Evolutionary conservation across 345 rosid species (phyloP), one percentile per base, ranked within the genome.

Genomic region (Viola odorata): DNA sequence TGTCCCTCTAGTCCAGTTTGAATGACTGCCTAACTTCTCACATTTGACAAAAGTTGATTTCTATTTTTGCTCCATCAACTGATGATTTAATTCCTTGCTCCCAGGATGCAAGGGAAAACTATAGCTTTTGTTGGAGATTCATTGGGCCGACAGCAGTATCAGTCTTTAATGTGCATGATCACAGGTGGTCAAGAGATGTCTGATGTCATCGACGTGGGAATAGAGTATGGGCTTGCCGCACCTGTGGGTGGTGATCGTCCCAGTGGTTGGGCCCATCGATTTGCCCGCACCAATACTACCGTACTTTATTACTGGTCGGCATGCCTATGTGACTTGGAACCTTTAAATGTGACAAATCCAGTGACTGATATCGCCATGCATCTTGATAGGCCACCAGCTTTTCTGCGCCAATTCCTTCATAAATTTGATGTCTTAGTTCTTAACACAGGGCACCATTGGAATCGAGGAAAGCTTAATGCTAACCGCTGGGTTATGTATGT

Each of bases 51-150:
- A 23, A 23, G 32, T 23, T 23, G 32, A 23, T 23, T 23, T 23
- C 1, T 41, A 41, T 60, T 42, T 13, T 45, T 53, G 47, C 67
- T 70, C 15, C 14, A 8, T 12, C 16, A 4, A 11, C 5, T 64
- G 12, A 45, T 64, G 14, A 15, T 38, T 14, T 1, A 2, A n/a
- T 17, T 47, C n/a, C 13, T 52, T 5, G 44, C n/a, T 60, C 54
- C 10, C 80, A 89, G 92, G 91, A 82, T 86, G 94, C 65, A 62
- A 70, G 68, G 74, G 65, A 86, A 82, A 64, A 86, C 96, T 42
- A 71, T 89, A 66, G 96, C 96, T 55, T 86, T 86, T 78, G 85
- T 89, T 54, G 96, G 96, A 77, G 92, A 89, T 75, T 89, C 96
- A 49, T 62, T 89, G 62, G 96, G 92, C 41, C 72, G 96, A 65